A percentile compares a stretch with the other conserved stretches of the same genome.
These are phyloP conservation scores for Telfairia occidentalis DNA, from an alignment of 331 rosid genomes.

Conservation along the genomic window DNA sequence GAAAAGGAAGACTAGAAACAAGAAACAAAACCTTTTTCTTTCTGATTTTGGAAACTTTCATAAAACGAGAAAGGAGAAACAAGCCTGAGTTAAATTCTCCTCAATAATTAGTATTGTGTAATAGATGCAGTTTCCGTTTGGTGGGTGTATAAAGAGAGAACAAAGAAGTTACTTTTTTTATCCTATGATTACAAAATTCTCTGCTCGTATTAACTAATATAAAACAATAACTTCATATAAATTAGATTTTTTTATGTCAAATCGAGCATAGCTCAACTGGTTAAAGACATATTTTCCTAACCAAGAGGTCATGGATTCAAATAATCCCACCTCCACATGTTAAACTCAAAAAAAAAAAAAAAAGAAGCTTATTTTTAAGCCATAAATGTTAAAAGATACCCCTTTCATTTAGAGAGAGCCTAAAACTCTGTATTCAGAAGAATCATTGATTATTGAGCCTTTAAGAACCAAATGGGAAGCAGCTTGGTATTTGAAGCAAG, in stretches of 20 bases:
- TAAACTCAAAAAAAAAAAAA: too few species aligned
- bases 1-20: background rate
- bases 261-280: too few species aligned
- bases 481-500: background rate
- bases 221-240: background rate
- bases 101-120: background rate
- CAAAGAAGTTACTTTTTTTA: background rate
- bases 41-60: too few species aligned
- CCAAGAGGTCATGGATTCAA: too few species aligned
- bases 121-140: background rate
- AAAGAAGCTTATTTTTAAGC: too few species aligned
- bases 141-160: background rate
- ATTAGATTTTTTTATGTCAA: background rate
- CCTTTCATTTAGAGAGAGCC: background rate
- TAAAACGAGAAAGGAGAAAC: background rate
- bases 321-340: too few species aligned
- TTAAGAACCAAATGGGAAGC: background rate
- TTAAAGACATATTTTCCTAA: too few species aligned
- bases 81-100: background rate
- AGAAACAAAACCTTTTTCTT: too few species aligned
- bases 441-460: background rate
- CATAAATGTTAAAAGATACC: background rate
- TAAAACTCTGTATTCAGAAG: background rate
- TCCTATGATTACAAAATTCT: background rate
- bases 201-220: background rate